These are phyloP conservation scores for Panicum miliaceum DNA, from an alignment of 176 grass and related monocot species.

Conservation along the genomic window DNA sequence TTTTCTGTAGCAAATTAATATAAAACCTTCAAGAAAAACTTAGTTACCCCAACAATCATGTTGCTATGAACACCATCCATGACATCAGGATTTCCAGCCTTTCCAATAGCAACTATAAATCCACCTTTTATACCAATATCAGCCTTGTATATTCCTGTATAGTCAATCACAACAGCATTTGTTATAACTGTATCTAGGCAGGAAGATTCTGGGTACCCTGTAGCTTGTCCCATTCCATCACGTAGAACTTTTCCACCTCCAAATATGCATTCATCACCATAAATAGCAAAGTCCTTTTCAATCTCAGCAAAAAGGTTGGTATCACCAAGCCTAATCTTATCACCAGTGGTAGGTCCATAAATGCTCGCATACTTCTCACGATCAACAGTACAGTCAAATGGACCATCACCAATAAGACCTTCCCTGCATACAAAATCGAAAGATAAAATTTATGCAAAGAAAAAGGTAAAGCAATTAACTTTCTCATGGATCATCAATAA, in stretches of 20 bases:
- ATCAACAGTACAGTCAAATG: slow-evolving; percentile 61
- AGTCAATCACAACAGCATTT: slow-evolving; percentile 94
- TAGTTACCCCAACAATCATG: slow-evolving; percentile 94
- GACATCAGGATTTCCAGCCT: slow-evolving; percentile 94
- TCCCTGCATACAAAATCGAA: slow-evolving; percentile 65
- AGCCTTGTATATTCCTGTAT: slow-evolving; percentile 97
- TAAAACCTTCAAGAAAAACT: slow-evolving; percentile 7
- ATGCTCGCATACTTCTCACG: slow-evolving; percentile 91
- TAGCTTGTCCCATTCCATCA: slow-evolving; percentile 90
- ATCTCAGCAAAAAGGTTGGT: slow-evolving; percentile 90
- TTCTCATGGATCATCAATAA: slow-evolving; percentile 9
- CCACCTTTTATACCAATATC: slow-evolving; percentile 93
- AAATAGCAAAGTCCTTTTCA: slow-evolving; percentile 83
- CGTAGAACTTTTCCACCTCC: slow-evolving; percentile 94
- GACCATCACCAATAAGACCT: slow-evolving; percentile 70
- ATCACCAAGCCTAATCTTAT: slow-evolving; percentile 96
- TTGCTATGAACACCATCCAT: slow-evolving; percentile 83
- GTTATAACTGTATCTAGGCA: slow-evolving; percentile 92
- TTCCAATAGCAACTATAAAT: slow-evolving; percentile 75
- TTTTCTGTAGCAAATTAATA: slow-evolving; percentile 30
- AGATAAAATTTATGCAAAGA: slow-evolving; percentile 33
- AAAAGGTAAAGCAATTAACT: neutral
- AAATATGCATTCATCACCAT: slow-evolving; percentile 99
- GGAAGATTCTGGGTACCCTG: slow-evolving; percentile 56
- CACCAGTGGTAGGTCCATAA: slow-evolving; percentile 94